phyloP scores from a whole-genome alignment of 148 eudicot species.

The Rhododendron molle region DNA sequence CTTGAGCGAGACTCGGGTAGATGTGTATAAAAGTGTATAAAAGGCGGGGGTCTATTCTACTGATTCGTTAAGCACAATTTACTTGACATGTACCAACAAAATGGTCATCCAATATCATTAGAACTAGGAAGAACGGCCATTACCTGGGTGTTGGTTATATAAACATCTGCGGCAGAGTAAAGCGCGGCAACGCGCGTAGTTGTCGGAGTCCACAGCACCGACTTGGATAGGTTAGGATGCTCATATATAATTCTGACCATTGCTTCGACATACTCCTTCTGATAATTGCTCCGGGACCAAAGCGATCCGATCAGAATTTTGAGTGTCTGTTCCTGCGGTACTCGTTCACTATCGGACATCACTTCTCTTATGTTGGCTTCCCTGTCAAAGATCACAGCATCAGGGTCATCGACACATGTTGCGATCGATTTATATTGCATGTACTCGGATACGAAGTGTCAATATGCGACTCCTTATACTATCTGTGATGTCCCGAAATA shows the following conservation, averaged over 20 bases:
- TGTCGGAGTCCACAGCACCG: constrained; percentile 88
- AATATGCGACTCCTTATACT: neutral
- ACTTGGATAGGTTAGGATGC: constrained; percentile 60
- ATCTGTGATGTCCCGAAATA: no score
- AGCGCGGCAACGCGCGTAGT: constrained; percentile 90
- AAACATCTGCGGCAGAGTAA: constrained; percentile 97
- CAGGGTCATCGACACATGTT: neutral
- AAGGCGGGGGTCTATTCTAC: no score
- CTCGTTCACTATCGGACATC: constrained; percentile 24
- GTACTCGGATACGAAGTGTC: neutral
- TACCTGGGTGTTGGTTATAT: constrained; percentile 89
- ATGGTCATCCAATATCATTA: neutral
- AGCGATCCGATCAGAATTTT: constrained; percentile 89
- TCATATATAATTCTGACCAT: constrained; percentile 49
- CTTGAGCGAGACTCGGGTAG: no score
- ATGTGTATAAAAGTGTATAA: no score
- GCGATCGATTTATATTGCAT: neutral
- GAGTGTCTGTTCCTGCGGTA: constrained; percentile 25
- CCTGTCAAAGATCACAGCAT: constrained; percentile 7
- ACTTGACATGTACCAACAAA: no score
- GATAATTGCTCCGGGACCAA: constrained; percentile 81
- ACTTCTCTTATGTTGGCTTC: constrained; percentile 12
- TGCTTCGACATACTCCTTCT: constrained; percentile 59
- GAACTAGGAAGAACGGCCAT: neutral
- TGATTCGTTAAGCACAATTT: no score